Base-by-base conservation (phyloP, 2,329 filamentous ascomycete genomes). In the Aquanectria penicillioides region DNA sequence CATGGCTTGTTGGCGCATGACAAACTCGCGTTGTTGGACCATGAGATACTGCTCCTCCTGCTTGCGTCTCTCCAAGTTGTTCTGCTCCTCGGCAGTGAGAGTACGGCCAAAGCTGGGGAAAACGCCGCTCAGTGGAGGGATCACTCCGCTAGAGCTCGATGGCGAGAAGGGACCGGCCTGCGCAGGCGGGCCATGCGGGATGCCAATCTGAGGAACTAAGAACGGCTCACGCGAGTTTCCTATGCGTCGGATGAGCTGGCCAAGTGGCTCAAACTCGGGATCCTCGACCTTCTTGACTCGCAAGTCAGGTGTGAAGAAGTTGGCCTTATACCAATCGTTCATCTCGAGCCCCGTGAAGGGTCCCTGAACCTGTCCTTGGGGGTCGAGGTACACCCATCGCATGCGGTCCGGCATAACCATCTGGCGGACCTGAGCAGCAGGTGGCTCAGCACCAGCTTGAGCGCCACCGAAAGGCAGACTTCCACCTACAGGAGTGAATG, bases 391-490 rank as follows among this genome's bases (percentile, higher is more conserved):
- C 15, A 97, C 94, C 95, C 95, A 99, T 69, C 94, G 86, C 93
- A 99, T 99, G 12, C 96, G 86, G 75, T 99, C 95, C 2, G 95
- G 95, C 95, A 99, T 98, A 5, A 99, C 94, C 94, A 99, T 98
- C 38, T 91, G 94, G 13, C 93, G 89, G 63, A 92, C 85, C 64
- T 93, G 89, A 44, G 85, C 86, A 6, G 88, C 81, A n/a, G 86
- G 83, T 12, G 86, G 81, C 18, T 85, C 81, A 5, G 69, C 72
- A 1, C 66, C 70, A 9, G 75, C 67, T 18, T 78, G 69, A 22
- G 74, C 76, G 7, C 70, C 73, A 11, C 76, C 71, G 57, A 78
- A 77, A 4, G 74, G 66, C 22, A 78, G 38, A 6, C 74, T 69
- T 23, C 74, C 74, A 6, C 69, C 66, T 37, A 77, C 66, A 66